Evolutionary conservation across 805 yeast species (phyloP).

Genomic region (Zygosaccharomyces lentus): DNA sequence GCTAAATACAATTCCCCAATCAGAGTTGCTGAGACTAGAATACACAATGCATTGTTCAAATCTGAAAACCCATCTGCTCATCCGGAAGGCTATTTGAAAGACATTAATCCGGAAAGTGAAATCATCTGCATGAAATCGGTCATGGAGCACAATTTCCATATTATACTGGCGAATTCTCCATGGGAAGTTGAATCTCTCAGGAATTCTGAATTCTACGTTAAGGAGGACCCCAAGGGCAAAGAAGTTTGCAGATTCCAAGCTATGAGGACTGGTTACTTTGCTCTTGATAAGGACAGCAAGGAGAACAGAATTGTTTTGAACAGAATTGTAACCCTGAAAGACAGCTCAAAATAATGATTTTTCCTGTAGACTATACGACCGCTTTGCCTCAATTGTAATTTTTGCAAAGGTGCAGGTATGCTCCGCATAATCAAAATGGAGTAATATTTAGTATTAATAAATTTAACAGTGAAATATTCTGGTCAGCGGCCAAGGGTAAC

Average conservation of each 20-base stretch:
- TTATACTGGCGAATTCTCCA: slow-evolving; percentile 67
- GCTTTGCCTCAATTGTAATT: neutral
- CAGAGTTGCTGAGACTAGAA: slow-evolving; percentile 67
- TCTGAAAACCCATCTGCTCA: slow-evolving; percentile 86
- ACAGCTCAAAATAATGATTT: slow-evolving; percentile 44
- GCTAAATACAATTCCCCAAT: slow-evolving; percentile 59
- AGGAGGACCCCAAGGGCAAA: slow-evolving; percentile 57
- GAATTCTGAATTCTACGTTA: slow-evolving; percentile 60
- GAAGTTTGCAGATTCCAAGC: slow-evolving; percentile 98
- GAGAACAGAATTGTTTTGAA: slow-evolving; percentile 66
- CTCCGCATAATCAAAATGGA: too few relatives aligned
- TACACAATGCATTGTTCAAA: slow-evolving; percentile 81
- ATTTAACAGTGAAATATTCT: too few relatives aligned
- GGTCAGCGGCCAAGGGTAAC: too few relatives aligned
- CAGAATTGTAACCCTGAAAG: slow-evolving; percentile 91
- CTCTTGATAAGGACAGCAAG: slow-evolving; percentile 74
- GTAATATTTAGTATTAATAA: too few relatives aligned
- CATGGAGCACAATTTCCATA: slow-evolving; percentile 72
- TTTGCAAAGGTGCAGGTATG: neutral
- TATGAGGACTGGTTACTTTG: slow-evolving; percentile 91
- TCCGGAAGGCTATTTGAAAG: slow-evolving; percentile 84
- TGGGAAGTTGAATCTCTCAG: slow-evolving; percentile 59
- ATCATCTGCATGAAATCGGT: slow-evolving; percentile 59
- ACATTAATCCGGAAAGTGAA: slow-evolving; percentile 78
- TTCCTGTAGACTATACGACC: neutral